Conservation (phyloP, 805 yeast genomes). For the Teunomyces gatunensis region DNA sequence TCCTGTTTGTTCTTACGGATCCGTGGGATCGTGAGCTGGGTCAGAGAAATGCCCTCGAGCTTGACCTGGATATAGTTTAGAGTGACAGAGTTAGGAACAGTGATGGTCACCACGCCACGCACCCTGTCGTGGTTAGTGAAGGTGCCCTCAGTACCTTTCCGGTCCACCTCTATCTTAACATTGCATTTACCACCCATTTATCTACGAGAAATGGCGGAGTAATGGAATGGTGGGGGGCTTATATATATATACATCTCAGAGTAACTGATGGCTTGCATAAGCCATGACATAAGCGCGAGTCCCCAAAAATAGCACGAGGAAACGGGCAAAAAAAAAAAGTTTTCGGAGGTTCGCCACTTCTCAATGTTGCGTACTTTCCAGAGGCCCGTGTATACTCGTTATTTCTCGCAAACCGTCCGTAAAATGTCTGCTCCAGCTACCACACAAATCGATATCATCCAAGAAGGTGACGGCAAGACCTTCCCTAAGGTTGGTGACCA, state of each 20-base stretch:
- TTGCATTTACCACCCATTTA: conserved; percentile 12
- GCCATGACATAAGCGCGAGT: not conserved
- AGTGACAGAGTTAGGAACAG: conserved; percentile 39
- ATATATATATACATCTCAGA: not conserved
- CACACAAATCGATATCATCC: conserved; percentile 42
- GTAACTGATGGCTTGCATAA: not conserved
- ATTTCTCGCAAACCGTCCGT: not conserved
- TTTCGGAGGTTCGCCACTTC: not conserved
- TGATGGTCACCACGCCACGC: conserved; percentile 39
- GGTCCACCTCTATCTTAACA: conserved; percentile 35
- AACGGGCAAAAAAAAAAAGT: not conserved
- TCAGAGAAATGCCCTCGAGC: conserved; percentile 46
- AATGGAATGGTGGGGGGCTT: not conserved
- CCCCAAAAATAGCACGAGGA: not conserved
- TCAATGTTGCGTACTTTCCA: not conserved
- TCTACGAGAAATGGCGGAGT: not conserved
- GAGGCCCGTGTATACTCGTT: conserved; percentile 1
- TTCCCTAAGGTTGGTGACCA: conserved; percentile 86
- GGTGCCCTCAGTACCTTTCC: conserved; percentile 32
- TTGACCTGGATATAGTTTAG: conserved; percentile 50
- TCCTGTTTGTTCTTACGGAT: conserved; percentile 6
- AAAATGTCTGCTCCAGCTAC: conserved; percentile 41
- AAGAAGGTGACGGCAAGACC: conserved; percentile 77
- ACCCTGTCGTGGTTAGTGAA: conserved; percentile 48
- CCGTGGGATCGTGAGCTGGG: conserved; percentile 32